Evolutionary conservation across 495 filamentous ascomycete species (phyloP), one percentile per base, ranked within the genome.

Genomic region (Penicillium pulvis): DNA sequence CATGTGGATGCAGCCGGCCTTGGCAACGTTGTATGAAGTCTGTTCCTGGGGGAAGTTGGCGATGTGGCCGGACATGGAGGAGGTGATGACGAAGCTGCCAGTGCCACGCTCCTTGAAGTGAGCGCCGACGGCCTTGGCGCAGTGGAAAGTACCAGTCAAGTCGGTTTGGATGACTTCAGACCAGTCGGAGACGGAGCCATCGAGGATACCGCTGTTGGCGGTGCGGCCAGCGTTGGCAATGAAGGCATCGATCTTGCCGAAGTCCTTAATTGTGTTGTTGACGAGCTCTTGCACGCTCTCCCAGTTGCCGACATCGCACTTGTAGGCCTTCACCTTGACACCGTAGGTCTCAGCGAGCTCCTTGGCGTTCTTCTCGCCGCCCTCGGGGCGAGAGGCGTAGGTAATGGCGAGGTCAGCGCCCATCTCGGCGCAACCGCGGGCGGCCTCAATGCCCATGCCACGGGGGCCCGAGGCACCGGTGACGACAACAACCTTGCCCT

Each of bases 1-100:
- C 69, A 85, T 68, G 63, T 83, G 81, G 56, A 83, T 77, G 36
- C 66, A 79, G 23, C 75, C 79, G 4, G 89, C 87, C 77, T 92
- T 92, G 62, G 88, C 87, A 30, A 87, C 86, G 67, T 92, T 92
- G 79, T 92, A 92, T n/a, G 80, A 83, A 12, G 87, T 90, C 73
- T 92, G 89, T 69, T 90, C 86, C 70, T 90, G 88, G 2, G 89
- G 88, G 75, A 79, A 89, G 71, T 92, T 92, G 73, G 83, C 89
- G 56, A 91, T 86, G 73, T 89, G 87, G 14, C 88, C 89, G 24
- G 81, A 85, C 86, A 89, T 89, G 52, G 75, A 80, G 4, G 86
- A 76, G 14, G 86, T 89, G 57, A 87, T 83, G 71, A 89, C 79
- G 65, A 88, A 80, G 60, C 74, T 79, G 19, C 86, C 86, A 19